These are phyloP conservation scores for Inga leiocalycina DNA, from an alignment of 306 rosid species.

Conservation along the genomic window DNA sequence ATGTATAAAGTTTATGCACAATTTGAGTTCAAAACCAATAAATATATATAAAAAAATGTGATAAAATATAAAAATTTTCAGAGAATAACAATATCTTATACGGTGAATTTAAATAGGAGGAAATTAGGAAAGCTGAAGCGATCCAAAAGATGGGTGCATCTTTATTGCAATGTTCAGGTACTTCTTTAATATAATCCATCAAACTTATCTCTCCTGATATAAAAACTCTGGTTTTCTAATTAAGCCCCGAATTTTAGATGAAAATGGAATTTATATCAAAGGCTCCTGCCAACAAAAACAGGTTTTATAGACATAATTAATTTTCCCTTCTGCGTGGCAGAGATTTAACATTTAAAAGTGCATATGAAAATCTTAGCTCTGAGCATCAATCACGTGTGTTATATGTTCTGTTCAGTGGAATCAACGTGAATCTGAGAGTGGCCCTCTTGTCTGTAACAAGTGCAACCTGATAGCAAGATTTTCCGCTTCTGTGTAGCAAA, in stretches of 20 bases:
- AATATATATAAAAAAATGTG: too few relatives aligned
- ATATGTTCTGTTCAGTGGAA: constrained; percentile 58
- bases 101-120: constrained; percentile 52
- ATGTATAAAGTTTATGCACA: too few relatives aligned
- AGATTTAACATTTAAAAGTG: background rate
- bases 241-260: background rate
- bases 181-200: constrained; percentile 20
- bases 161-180: constrained; percentile 71
- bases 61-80: too few relatives aligned
- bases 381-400: background rate
- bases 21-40: too few relatives aligned
- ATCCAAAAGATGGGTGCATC: constrained; percentile 84
- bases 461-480: constrained; percentile 2
- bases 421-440: constrained; percentile 32
- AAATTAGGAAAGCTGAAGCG: constrained; percentile 81
- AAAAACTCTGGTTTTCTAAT: background rate
- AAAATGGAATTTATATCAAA: background rate
- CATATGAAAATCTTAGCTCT: background rate
- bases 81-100: background rate
- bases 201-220: constrained; percentile 6
- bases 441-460: background rate
- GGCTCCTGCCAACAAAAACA: background rate
- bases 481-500: constrained; percentile 9
- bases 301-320: constrained; percentile 7
- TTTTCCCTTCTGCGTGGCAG: too few relatives aligned